A percentile compares a stretch with the other conserved stretches of the same genome.
Conservation (phyloP, 148 eudicot genomes). For the Camellia sinensis region DNA sequence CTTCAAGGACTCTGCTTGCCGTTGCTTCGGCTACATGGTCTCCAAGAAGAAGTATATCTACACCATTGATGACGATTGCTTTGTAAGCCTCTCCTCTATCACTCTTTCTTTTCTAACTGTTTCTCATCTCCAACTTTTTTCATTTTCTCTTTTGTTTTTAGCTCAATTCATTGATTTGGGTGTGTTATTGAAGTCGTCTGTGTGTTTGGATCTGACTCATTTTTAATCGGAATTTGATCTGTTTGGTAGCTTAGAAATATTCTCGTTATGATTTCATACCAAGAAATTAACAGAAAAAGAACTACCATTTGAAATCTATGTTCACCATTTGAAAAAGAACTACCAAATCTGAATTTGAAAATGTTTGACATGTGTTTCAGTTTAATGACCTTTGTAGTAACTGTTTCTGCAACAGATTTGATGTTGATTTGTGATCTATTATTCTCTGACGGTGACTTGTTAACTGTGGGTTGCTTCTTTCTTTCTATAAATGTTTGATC, state of each 20-base stretch:
- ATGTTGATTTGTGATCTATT: background rate
- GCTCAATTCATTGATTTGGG: constrained; percentile 2
- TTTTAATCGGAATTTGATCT: background rate
- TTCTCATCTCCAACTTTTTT: background rate
- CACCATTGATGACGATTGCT: constrained; percentile 93
- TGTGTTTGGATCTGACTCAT: background rate
- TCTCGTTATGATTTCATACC: background rate
- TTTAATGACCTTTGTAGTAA: background rate
- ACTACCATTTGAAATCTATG: background rate
- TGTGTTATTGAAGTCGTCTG: background rate
- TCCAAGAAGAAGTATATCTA: constrained; percentile 87
- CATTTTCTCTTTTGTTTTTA: background rate
- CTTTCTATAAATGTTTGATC: background rate
- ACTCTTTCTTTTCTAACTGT: constrained; percentile 9
- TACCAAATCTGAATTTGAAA: background rate
- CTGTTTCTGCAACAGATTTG: background rate
- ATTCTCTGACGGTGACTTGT: background rate
- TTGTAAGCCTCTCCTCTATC: constrained; percentile 39
- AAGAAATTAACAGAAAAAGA: background rate
- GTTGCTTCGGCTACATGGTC: constrained; percentile 83
- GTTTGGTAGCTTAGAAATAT: background rate
- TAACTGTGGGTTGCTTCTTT: background rate
- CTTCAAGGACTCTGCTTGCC: constrained; percentile 86
- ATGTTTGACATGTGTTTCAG: background rate
- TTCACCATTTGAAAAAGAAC: background rate